Base-by-base conservation (phyloP, 352 stramenopile species). In the Blastocystis sp. region DNA sequence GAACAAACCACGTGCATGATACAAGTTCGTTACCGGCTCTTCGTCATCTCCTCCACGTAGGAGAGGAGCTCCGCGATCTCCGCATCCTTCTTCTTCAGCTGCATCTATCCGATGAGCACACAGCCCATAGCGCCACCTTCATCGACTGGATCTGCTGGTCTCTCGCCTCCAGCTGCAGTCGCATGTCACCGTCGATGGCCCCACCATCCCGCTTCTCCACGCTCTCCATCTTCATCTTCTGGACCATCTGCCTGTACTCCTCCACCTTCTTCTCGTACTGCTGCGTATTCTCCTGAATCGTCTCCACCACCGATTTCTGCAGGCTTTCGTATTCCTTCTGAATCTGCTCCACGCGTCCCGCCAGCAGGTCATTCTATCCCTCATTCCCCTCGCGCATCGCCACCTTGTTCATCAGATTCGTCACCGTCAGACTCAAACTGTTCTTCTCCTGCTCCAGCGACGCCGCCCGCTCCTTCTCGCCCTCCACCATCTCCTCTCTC, bases 51-150 rank as follows among this genome's bases (percentile, higher is more conserved):
- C 38, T 74, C 64, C 41, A 74, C 64, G n/a, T 74, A 74, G 4
- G 64, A 74, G 28, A 74, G n/a, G 28, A 74, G 64, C 34, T 74
- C 64, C 38, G 64, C 38, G 23, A 74, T 40, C n/a, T 74, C 19
- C 38, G 19, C 64, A 2, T 74, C 64, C 64, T 74, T 74, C 10
- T 21, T 5, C 23, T 28, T 28, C 34, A 69, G 40, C 40, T 69
- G 21, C 62, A 19, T 69, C 62, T 69, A 69, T 17, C 9, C 21
- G 28, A 34, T 34, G 11, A 17, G 40, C 19, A 10, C 62, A 10
- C 34, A n/a, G 1, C 9, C 4, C n/a, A 3, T 14, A 52, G 11
- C 17, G 1, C 2, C 23, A 74, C 23, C 41, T 74, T 74, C 64
- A 74, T 17, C 41, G 64, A 19, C 41, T 74, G 64, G 38, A 53